Base-by-base conservation (phyloP, 2,329 filamentous ascomycete species). In the Fusarium veterinarium region DNA sequence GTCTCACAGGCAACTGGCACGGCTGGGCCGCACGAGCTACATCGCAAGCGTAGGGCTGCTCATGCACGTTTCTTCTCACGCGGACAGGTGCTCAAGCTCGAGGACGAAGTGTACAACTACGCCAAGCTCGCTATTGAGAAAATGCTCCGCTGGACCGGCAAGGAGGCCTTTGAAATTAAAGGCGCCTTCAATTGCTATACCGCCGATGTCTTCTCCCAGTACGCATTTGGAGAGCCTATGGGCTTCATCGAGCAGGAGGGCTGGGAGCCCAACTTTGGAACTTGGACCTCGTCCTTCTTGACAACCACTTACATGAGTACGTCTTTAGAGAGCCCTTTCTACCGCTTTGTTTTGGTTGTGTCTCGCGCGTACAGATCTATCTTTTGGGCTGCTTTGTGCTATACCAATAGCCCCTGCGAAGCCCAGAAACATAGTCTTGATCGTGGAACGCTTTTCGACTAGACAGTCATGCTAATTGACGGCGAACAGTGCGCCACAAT, bases 131-230 rank as follows among this genome's bases (percentile, higher is more conserved):
- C 80, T 1, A 73, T 77, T 17, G 73, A 79, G 46, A 81, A 81
- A 55, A 64, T 83, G 64, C 72, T 83, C 5, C 52, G 58, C 3
- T 70, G 67, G 13, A 46, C 71, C 5, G 74, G 76, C 11, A 75
- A 69, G n/a, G 67, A 71, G 9, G 64, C 78, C 0, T 79, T 83
- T 14, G 79, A 83, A 45, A 68, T 83, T 8, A 79, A 77, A 37
- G 76, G 80, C 14, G 70, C 81, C 5, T 83, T 81, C 55, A 82
- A 80, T 57, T 83, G 82, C 61, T 83, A 83, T 60, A 82, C 81
- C 0, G 78, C 81, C 1, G 82, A 84, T 37, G 77, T 79, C 10
- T 83, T 84, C 35, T 80, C 79, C 1, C 74, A 78, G 3, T 84
- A 83, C 42, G 78, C 76, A 33, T 84, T 83, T 57, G 82, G 83